These are phyloP conservation scores for Viola odorata DNA, from an alignment of 345 rosid genomes.

Conservation along the genomic window DNA sequence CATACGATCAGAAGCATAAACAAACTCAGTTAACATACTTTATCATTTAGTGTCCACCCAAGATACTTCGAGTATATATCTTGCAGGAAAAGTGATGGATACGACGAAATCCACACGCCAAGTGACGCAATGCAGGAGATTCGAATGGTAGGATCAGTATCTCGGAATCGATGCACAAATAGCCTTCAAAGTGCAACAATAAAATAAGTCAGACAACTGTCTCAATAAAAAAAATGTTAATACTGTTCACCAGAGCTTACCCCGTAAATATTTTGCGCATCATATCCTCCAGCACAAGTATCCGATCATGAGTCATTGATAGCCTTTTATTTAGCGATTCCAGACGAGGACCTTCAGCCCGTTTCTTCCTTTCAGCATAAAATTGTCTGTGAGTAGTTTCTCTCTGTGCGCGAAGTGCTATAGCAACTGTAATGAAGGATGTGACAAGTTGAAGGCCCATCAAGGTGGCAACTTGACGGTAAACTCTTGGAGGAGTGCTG, in stretches of 20 bases:
- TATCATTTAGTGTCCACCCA: slow-evolving; percentile 98
- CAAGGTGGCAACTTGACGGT: slow-evolving; percentile 80
- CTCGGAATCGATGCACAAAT: slow-evolving; percentile 95
- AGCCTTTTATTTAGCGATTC: slow-evolving; percentile 88
- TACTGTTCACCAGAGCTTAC: slow-evolving; percentile 31
- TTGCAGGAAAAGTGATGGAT: slow-evolving; percentile 85
- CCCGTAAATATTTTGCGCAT: slow-evolving; percentile 98
- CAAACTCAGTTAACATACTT: slow-evolving; percentile 41
- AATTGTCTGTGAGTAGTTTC: slow-evolving; percentile 96
- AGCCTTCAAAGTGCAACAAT: slow-evolving; percentile 53
- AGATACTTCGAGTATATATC: slow-evolving; percentile 92
- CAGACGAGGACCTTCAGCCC: slow-evolving; percentile 71
- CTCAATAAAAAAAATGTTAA: neutral
- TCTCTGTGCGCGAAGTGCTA: slow-evolving; percentile 74
- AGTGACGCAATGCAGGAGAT: slow-evolving; percentile 96
- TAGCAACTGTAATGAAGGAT: slow-evolving; percentile 79
- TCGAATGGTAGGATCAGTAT: slow-evolving; percentile 82
- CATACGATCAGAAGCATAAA: slow-evolving; percentile 3
- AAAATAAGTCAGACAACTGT: slow-evolving; percentile 12
- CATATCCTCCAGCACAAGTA: slow-evolving; percentile 82
- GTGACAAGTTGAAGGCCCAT: slow-evolving; percentile 98
- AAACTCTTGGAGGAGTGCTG: slow-evolving; percentile 98
- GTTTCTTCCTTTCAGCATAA: slow-evolving; percentile 88
- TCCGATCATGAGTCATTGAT: slow-evolving; percentile 69
- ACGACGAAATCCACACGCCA: slow-evolving; percentile 87